These are phyloP conservation scores for Ceratobasidium sp. DNA, from an alignment of 1,284 basidiomycete species.

Conservation along the genomic window DNA sequence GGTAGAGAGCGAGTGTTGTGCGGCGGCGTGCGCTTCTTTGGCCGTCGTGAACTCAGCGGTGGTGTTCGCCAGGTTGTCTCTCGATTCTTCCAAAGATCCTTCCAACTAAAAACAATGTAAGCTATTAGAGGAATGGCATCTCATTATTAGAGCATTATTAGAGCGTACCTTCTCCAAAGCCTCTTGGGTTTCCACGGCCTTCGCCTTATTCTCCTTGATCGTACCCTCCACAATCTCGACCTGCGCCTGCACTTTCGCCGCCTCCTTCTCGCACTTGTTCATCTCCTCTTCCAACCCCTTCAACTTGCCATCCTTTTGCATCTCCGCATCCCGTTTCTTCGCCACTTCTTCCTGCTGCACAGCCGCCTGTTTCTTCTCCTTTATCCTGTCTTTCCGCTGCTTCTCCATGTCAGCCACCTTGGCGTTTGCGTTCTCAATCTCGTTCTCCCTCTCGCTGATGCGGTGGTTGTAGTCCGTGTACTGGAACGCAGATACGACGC, in stretches of 20 bases:
- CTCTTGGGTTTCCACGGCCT: slow-evolving; percentile 64
- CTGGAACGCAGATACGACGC: slow-evolving; percentile 88
- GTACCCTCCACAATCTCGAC: slow-evolving; percentile 83
- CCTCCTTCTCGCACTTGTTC: slow-evolving; percentile 79
- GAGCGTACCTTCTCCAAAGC: slow-evolving; percentile 69
- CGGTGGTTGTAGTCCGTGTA: slow-evolving; percentile 73
- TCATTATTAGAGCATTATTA: too few relatives aligned
- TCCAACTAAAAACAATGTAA: slow-evolving; percentile 61
- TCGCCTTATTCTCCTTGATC: slow-evolving; percentile 83
- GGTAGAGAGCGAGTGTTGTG: slow-evolving; percentile 72
- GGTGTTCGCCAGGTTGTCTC: slow-evolving; percentile 67
- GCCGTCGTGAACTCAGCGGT: slow-evolving; percentile 71
- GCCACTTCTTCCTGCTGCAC: slow-evolving; percentile 65
- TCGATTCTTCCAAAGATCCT: slow-evolving; percentile 66
- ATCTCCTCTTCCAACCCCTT: slow-evolving; percentile 83
- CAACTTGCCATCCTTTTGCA: slow-evolving; percentile 81
- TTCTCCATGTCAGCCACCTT: slow-evolving; percentile 55
- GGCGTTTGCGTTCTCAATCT: slow-evolving; percentile 46
- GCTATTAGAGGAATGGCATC: not conserved
- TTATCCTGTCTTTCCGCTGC: slow-evolving; percentile 57
- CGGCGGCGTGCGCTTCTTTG: slow-evolving; percentile 76
- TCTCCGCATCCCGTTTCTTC: slow-evolving; percentile 72
- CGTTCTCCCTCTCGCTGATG: slow-evolving; percentile 62
- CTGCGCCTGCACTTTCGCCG: slow-evolving; percentile 90
- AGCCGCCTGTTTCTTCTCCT: slow-evolving; percentile 60